Evolutionary conservation across 768 basidiomycete genomes (phyloP).

Genomic region (Suillus tomentosus): DNA sequence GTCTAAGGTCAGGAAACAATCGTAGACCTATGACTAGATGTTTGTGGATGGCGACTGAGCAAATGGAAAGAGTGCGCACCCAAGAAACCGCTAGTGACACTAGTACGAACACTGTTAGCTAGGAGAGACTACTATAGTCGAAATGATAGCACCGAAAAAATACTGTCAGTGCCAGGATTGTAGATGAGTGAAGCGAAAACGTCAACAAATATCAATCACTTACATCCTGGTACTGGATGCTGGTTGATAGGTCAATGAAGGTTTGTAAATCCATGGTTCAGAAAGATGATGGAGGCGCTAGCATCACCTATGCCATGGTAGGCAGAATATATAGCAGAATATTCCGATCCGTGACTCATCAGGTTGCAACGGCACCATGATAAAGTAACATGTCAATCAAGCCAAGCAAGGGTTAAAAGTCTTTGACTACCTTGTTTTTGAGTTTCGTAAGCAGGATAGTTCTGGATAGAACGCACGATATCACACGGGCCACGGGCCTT

Average conservation of each 20-base stretch:
- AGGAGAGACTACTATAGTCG: not conserved
- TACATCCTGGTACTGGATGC: not conserved
- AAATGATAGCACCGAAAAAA: slow-evolving; percentile 5
- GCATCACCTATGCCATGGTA: not conserved
- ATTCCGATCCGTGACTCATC: not conserved
- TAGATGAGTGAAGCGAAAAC: not conserved
- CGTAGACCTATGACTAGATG: not conserved
- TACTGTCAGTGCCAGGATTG: not conserved
- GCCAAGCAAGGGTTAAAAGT: not conserved
- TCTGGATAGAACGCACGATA: not conserved
- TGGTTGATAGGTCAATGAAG: not conserved
- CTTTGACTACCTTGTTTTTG: not conserved
- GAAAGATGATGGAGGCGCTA: not conserved
- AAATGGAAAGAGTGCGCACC: not conserved
- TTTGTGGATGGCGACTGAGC: not conserved
- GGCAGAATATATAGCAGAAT: not conserved
- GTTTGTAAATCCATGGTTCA: slow-evolving; percentile 1
- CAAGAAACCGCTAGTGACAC: slow-evolving; percentile 1
- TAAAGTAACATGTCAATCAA: not conserved
- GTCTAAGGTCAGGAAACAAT: slow-evolving; percentile 8
- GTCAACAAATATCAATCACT: not conserved
- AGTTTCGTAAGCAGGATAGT: not conserved
- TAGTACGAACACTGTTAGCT: not conserved
- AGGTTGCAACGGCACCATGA: not conserved
- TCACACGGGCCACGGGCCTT: not conserved